Evolutionary conservation across 116 monocot species (phyloP), one percentile per base, ranked within the genome.

Genomic region (Trichopus zeylanicus): DNA sequence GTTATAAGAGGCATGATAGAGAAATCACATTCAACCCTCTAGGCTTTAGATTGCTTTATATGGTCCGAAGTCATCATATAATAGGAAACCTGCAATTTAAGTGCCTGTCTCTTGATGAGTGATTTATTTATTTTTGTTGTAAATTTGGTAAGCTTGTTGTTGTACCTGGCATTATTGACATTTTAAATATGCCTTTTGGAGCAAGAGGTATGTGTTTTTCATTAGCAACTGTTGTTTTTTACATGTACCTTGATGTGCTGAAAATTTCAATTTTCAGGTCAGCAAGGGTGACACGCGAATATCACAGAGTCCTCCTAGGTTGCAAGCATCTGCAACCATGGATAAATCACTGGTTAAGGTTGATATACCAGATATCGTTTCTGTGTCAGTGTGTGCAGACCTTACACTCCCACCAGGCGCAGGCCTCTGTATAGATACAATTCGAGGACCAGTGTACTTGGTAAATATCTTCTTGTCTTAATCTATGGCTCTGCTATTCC

Each of bases 381-480:
- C 87, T 54, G 79, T 95, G 25, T 78, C 83, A 53, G 77, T 87
- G 51, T 95, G 90, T 76, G 67, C 86, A 31, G 95, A 95, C 56
- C 81, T 95, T 56, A 95, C 95, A 15, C 52, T 95, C 42, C 90
- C 95, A 31, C 78, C 84, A 33, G 90, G 95, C 60, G 81, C 90
- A 23, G 87, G 90, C 29, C 83, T 95, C 46, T 87, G 83, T 65
- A 81, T 95, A 46, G 79, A 79, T 61, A 90, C 95, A 27, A 69
- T 78, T 72, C 83, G 84, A 60, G 83, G 86, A 35, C 84, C 83
- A 48, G 48, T 78, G 19, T 95, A 69, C 67, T 64, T 94, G 79
- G 85, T 93, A 88, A 77, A 57, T 6, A 26, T 31, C 53, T 69
- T 33, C 32, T 53, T 33, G 49, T 60, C 6, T 11, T 52, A 16